Evolutionary conservation across 805 yeast species (phyloP).

Genomic region (Yarrowia divulgata): DNA sequence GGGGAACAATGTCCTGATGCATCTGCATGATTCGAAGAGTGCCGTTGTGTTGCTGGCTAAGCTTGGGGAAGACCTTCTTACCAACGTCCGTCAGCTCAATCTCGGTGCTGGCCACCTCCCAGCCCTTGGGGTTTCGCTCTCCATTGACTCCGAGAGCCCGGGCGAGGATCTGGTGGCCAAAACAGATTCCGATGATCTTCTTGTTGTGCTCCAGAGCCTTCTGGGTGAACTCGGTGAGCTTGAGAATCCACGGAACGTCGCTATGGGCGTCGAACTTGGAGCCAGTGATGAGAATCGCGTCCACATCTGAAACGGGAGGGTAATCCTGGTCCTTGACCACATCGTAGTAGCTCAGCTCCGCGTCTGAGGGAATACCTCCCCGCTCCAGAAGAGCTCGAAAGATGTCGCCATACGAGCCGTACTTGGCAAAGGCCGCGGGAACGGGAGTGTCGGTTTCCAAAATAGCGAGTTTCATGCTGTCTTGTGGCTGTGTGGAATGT

Average conservation of each 20-base stretch:
- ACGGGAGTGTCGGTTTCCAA: slow-evolving; percentile 51
- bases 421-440: slow-evolving; percentile 44
- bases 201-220: slow-evolving; percentile 41
- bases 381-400: slow-evolving; percentile 46
- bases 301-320: slow-evolving; percentile 46
- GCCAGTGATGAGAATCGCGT: slow-evolving; percentile 52
- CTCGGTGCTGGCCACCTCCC: slow-evolving; percentile 73
- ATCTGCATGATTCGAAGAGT: slow-evolving; percentile 58
- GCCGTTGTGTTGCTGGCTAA: slow-evolving; percentile 43
- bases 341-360: slow-evolving; percentile 44
- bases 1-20: slow-evolving; percentile 64
- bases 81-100: slow-evolving; percentile 58
- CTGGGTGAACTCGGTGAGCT: slow-evolving; percentile 48
- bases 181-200: slow-evolving; percentile 64
- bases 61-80: slow-evolving; percentile 49
- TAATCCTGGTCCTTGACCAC: slow-evolving; percentile 47
- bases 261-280: slow-evolving; percentile 51
- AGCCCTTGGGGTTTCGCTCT: slow-evolving; percentile 64
- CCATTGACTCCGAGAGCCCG: slow-evolving; percentile 70
- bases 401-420: slow-evolving; percentile 50
- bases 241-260: slow-evolving; percentile 50
- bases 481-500: not conserved
- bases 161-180: slow-evolving; percentile 84
- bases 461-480: slow-evolving; percentile 46
- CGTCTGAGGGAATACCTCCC: slow-evolving; percentile 45